Evolutionary conservation across 257 asterid genomes (phyloP), one percentile per base, ranked within the genome.

Genomic region (Parsonsia alboflavescens): DNA sequence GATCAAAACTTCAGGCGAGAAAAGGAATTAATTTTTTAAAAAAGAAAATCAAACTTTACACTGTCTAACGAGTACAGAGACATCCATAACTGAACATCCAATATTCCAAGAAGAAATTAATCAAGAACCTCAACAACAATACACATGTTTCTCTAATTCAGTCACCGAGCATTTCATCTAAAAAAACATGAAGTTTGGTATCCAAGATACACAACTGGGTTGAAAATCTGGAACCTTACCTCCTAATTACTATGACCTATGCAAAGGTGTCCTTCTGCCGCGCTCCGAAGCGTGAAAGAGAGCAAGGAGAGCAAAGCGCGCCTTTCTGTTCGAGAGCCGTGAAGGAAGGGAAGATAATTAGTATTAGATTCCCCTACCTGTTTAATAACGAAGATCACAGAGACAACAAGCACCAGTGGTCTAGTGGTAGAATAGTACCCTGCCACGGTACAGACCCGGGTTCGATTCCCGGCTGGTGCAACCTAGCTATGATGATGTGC

Each of bases 391-490:
- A 46, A 46, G 46, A 42, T 5, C 3, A 42, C 9, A 42, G 4
- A 21, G 22, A 2, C 16, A 22, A 12, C n/a, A 12, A 61, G 81
- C 71, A 73, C 78, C 77, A 73, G 81, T 78, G 77, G 81, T 78
- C 81, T 66, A 56, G 74, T 72, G 81, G 77, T 73, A 66, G 77
- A 78, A 78, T 78, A 91, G 88, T 88, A 91, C 93, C 89, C 98
- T 90, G 91, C 96, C 96, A 93, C 91, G 93, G 96, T 94, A 89
- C 95, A 91, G 93, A 91, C 90, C 96, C 96, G 89, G 96, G 95
- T 90, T 93, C 93, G 91, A 89, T 90, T 91, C 96, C 96, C 95
- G 90, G 96, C 94, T 89, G 96, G 89, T 93, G 98, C 97, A 93
- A 2, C 0, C n/a, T 21, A 4, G 80, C 80, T 15, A 2, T 76